Evolutionary conservation across 202 grass and related monocot genomes (phyloP).

Genomic region (Saccharum hybrid): DNA sequence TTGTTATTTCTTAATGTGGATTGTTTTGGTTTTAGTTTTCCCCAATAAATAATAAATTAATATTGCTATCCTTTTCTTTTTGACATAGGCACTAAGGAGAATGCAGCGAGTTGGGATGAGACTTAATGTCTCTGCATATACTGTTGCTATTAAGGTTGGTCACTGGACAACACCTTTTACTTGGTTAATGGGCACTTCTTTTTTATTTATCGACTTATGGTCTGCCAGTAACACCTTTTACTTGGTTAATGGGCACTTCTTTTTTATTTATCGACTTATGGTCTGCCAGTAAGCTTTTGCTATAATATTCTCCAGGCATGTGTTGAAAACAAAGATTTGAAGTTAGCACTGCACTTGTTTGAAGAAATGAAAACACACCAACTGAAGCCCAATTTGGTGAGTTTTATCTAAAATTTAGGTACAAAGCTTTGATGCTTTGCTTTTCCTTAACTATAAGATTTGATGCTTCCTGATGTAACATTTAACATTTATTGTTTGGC

Average conservation of each 20-base stretch:
- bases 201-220: constrained; percentile 41
- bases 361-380: constrained; percentile 89
- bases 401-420: constrained; percentile 42
- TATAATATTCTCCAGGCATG: constrained; percentile 63
- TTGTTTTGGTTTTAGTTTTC: background rate
- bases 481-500: background rate
- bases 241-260: no score
- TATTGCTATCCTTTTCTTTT: constrained; percentile 31
- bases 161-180: background rate
- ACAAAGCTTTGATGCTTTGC: background rate
- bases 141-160: constrained; percentile 91
- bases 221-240: no score
- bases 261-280: no score
- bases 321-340: constrained; percentile 85
- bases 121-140: constrained; percentile 91
- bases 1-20: constrained; percentile 28
- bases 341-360: constrained; percentile 76
- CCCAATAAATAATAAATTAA: constrained; percentile 12
- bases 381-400: constrained; percentile 87
- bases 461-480: background rate
- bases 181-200: constrained; percentile 23
- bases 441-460: background rate
- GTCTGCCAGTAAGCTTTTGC: constrained; percentile 31
- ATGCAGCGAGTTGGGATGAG: constrained; percentile 80
- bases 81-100: constrained; percentile 75